A percentile compares a stretch with the other conserved stretches of the same genome.
These are phyloP conservation scores for Pleurotus platypus DNA, from an alignment of 768 basidiomycete genomes.

Conservation along the genomic window DNA sequence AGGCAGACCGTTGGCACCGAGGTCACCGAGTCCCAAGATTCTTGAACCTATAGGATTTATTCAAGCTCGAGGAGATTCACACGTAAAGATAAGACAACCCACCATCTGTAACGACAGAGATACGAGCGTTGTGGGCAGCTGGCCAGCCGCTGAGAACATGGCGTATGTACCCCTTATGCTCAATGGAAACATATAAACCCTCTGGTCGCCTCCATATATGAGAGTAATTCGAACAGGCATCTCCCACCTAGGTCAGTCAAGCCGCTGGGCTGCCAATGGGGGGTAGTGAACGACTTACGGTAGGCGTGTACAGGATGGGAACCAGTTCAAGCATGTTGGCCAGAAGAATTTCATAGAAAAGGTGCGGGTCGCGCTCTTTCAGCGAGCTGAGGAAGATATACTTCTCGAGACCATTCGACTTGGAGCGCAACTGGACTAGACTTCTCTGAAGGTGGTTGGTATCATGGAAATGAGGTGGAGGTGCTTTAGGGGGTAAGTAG, in stretches of 20 bases:
- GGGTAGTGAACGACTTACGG: slow-evolving; percentile 33
- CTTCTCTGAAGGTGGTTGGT: slow-evolving; percentile 56
- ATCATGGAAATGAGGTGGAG: slow-evolving; percentile 46
- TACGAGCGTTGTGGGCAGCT: slow-evolving; percentile 41
- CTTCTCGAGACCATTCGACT: slow-evolving; percentile 54
- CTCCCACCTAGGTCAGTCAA: slow-evolving; percentile 46
- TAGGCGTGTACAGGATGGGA: slow-evolving; percentile 75
- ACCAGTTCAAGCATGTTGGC: slow-evolving; percentile 63
- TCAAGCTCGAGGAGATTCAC: slow-evolving; percentile 6
- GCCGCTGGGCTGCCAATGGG: background rate
- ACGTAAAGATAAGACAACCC: slow-evolving; percentile 18
- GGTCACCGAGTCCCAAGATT: slow-evolving; percentile 64
- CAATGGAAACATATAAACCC: slow-evolving; percentile 58
- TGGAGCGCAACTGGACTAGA: slow-evolving; percentile 55
- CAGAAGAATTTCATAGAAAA: slow-evolving; percentile 65
- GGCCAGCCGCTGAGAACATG: slow-evolving; percentile 55
- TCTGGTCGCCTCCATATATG: slow-evolving; percentile 66
- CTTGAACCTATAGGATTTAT: slow-evolving; percentile 44
- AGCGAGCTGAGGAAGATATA: slow-evolving; percentile 69
- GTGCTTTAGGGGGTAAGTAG: slow-evolving; percentile 3
- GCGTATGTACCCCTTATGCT: slow-evolving; percentile 62
- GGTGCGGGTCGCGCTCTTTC: slow-evolving; percentile 55
- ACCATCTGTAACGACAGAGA: slow-evolving; percentile 80
- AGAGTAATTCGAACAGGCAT: slow-evolving; percentile 68
- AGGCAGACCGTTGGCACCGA: slow-evolving; percentile 46